A percentile compares a stretch with the other conserved stretches of the same genome.
These are phyloP conservation scores for Acer negundo DNA, from an alignment of 345 rosid genomes.

Conservation along the genomic window DNA sequence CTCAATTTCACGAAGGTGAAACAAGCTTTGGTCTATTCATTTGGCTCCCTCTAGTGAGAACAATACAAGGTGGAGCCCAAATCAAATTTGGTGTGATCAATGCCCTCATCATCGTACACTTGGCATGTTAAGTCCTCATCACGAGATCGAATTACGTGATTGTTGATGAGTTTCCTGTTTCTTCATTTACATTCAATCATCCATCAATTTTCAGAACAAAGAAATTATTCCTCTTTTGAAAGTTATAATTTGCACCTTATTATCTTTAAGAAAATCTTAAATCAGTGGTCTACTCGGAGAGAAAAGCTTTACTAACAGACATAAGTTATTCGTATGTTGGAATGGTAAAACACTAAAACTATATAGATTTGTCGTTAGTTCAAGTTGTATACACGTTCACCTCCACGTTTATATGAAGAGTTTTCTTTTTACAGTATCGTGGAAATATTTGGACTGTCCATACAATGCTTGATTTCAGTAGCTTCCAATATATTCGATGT, in stretches of 20 bases:
- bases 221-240: not conserved
- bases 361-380: no score
- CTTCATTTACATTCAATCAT: not conserved
- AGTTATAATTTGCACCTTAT: not conserved
- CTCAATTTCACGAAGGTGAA: not conserved
- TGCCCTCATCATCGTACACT: not conserved
- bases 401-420: no score
- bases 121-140: not conserved
- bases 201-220: not conserved
- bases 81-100: not conserved
- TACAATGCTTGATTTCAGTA: no score
- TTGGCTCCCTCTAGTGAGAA: conserved; percentile 4
- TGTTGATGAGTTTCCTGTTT: not conserved
- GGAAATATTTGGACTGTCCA: no score
- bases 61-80: conserved; percentile 4
- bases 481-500: no score
- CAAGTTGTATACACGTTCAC: no score
- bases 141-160: not conserved
- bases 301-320: no score
- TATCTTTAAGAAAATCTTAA: not conserved
- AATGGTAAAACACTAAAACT: no score
- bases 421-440: no score
- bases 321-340: no score
- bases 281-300: not conserved
- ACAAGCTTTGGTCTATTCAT: not conserved